phyloP scores from a whole-genome alignment of 2,329 filamentous ascomycete genomes.

The Neodidymelliopsis sp. region DNA sequence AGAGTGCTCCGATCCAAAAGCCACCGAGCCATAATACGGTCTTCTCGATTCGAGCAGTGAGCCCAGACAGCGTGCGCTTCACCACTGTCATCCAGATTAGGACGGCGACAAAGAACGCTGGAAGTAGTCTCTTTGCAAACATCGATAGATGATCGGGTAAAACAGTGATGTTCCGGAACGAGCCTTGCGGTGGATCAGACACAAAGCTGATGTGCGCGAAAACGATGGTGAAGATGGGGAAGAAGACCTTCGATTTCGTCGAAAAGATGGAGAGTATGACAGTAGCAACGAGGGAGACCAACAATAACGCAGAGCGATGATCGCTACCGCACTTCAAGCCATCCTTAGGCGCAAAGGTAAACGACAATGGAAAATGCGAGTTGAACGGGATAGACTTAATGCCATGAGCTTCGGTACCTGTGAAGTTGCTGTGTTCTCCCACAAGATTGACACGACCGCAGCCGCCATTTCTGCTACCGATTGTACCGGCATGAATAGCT shows the following conservation, averaged over 20 bases:
- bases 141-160: conserved; percentile 62
- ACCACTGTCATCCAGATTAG: conserved; percentile 85
- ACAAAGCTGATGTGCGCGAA: conserved; percentile 90
- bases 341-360: conserved; percentile 73
- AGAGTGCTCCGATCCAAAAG: conserved; percentile 87
- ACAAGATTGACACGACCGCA: conserved; percentile 80
- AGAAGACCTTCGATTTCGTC: conserved; percentile 78
- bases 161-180: conserved; percentile 52
- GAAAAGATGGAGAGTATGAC: conserved; percentile 79
- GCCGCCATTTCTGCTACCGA: conserved; percentile 73
- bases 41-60: conserved; percentile 87
- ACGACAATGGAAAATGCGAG: conserved; percentile 87
- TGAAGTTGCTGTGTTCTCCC: conserved; percentile 70
- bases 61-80: conserved; percentile 72
- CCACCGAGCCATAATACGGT: conserved; percentile 86
- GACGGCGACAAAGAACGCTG: conserved; percentile 83
- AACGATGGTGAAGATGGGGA: conserved; percentile 78
- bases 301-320: conserved; percentile 79
- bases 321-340: conserved; percentile 71
- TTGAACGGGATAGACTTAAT: conserved; percentile 81
- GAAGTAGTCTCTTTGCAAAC: conserved; percentile 80
- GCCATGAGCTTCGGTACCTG: conserved; percentile 69
- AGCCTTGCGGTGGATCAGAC: conserved; percentile 78
- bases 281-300: conserved; percentile 78
- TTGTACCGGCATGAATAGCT: conserved; percentile 83